Percentiles rank a stretch among this genome's conserved stretches.
Conservation (phyloP, 495 filamentous ascomycete species). For the Corynascus novoguineensis region DNA sequence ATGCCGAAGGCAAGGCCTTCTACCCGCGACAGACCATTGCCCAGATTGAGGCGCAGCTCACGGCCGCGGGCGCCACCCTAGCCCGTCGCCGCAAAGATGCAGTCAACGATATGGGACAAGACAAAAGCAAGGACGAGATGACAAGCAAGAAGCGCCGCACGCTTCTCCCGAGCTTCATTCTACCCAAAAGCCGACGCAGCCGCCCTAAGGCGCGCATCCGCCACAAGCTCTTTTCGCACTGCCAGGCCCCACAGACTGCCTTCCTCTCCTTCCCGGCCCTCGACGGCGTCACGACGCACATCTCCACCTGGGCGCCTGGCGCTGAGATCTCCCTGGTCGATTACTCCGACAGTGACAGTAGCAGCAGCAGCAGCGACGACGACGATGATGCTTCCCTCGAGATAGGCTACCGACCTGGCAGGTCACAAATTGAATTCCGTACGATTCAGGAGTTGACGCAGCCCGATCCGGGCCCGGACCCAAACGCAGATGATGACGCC, state of each 20-base stretch:
- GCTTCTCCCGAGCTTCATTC: too few relatives aligned
- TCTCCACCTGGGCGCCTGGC: conserved; percentile 7
- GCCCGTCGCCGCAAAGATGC: conserved; percentile 4
- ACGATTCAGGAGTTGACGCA: conserved; percentile 20
- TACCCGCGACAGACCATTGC: conserved; percentile 16
- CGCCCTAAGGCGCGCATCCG: not conserved
- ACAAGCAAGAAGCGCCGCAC: too few relatives aligned
- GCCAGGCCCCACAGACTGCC: conserved; percentile 19
- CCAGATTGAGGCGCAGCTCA: conserved; percentile 14
- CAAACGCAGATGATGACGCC: too few relatives aligned
- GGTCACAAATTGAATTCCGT: conserved; percentile 21
- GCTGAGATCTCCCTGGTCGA: not conserved
- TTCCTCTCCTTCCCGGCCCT: conserved; percentile 13
- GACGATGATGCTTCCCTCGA: not conserved
- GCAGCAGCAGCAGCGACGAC: too few relatives aligned
- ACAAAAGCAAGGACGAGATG: too few relatives aligned
- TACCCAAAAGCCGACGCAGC: not conserved
- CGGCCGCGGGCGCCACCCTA: not conserved
- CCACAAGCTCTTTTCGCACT: conserved; percentile 9
- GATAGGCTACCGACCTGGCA: not conserved
- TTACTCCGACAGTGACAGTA: not conserved
- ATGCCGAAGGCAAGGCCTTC: conserved; percentile 17
- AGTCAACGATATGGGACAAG: too few relatives aligned
- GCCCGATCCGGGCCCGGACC: conserved; percentile 17
- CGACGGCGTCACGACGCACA: conserved; percentile 15